Evolutionary conservation across 2,329 filamentous ascomycete genomes (phyloP).

Genomic region (Talaromyces atroroseus): DNA sequence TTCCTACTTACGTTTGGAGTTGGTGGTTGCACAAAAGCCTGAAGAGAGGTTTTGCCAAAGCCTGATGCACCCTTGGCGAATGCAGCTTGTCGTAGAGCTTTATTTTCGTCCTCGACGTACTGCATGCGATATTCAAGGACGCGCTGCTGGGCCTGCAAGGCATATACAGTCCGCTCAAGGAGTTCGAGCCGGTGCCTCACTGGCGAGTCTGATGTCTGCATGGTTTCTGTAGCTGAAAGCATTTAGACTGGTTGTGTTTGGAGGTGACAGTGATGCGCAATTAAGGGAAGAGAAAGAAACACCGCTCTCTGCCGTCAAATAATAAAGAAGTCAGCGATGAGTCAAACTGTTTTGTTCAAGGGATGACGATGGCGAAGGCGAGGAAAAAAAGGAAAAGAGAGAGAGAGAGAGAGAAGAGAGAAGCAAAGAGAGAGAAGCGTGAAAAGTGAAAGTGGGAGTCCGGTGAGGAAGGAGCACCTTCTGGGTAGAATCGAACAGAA

Average conservation of each 20-base stretch:
- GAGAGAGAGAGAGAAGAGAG: not conserved
- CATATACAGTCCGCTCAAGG: conserved; percentile 10
- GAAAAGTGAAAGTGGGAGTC: not conserved
- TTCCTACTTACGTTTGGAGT: not conserved
- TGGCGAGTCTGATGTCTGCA: not conserved
- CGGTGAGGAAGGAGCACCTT: not conserved
- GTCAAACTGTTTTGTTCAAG: too few relatives aligned
- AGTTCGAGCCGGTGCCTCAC: conserved; percentile 11
- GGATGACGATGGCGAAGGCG: not conserved
- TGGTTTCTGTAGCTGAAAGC: not conserved
- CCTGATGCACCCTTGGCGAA: not conserved
- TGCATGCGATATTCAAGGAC: conserved; percentile 12
- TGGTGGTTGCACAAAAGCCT: not conserved
- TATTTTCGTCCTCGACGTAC: conserved; percentile 7
- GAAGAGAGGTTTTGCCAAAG: not conserved
- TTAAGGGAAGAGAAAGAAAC: not conserved
- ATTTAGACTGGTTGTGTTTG: not conserved
- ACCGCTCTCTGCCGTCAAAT: too few relatives aligned
- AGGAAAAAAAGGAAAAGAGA: not conserved
- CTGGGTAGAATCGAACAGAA: too few relatives aligned
- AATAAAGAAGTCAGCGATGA: too few relatives aligned
- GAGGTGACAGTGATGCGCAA: not conserved
- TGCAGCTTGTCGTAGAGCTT: not conserved
- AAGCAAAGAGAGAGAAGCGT: not conserved
- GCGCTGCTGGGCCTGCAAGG: conserved; percentile 13